phyloP scores from a whole-genome alignment of 371 early-diverging fungal genomes.

The Umbelopsis sp. region DNA sequence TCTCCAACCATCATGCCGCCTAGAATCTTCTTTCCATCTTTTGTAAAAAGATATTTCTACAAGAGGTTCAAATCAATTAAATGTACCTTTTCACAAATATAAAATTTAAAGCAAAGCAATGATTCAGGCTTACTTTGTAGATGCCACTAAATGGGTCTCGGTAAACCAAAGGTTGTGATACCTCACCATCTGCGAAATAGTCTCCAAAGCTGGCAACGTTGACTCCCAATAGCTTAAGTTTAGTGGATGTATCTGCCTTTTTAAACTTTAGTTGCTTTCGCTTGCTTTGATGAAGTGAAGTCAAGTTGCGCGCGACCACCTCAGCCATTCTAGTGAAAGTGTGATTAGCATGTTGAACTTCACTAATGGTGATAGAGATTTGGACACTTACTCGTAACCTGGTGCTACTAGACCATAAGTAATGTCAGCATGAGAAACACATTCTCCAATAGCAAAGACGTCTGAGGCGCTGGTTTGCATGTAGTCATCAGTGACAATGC shows the following conservation, averaged over 20 bases:
- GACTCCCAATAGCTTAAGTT: constrained; percentile 70
- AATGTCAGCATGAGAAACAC: constrained; percentile 51
- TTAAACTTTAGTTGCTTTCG: constrained; percentile 40
- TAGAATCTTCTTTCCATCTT: constrained; percentile 66
- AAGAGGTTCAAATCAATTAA: too few relatives aligned
- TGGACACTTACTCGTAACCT: constrained; percentile 54
- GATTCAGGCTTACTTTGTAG: constrained; percentile 45
- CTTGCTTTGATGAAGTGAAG: constrained; percentile 26
- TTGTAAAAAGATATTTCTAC: constrained; percentile 55
- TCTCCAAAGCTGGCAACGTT: constrained; percentile 75
- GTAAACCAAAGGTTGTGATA: constrained; percentile 47
- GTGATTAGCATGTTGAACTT: neutral
- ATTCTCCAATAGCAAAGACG: constrained; percentile 72
- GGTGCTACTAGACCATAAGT: constrained; percentile 70
- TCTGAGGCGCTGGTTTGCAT: constrained; percentile 50
- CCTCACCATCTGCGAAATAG: constrained; percentile 53
- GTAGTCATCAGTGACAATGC: constrained; percentile 55
- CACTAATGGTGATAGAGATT: neutral
- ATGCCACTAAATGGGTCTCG: constrained; percentile 63
- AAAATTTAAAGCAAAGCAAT: too few relatives aligned
- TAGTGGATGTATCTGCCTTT: constrained; percentile 71
- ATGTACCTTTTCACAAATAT: too few relatives aligned
- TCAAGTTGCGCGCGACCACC: constrained; percentile 59
- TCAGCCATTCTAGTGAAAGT: constrained; percentile 56
- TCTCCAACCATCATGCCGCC: constrained; percentile 76